Evolutionary conservation across 1,284 basidiomycete genomes (phyloP), one percentile per base, ranked within the genome.

Genomic region (Fomitopsis palustris): DNA sequence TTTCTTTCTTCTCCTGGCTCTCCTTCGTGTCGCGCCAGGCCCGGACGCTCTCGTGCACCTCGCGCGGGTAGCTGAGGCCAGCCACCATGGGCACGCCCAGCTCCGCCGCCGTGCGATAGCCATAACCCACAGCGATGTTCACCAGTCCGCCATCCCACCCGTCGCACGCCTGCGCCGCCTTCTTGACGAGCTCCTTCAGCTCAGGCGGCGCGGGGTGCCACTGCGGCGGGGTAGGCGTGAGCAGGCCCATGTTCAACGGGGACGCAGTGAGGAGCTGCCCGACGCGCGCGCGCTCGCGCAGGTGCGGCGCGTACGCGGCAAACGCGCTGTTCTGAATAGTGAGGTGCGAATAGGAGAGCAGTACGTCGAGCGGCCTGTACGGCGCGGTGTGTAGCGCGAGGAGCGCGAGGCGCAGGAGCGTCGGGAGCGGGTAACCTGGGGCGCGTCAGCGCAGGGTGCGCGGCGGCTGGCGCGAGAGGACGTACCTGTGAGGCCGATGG

Each of bases 201-300:
- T 71, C 74, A 5, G 73, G 67, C 4, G 88, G 80, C 3, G 92
- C 93, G 8, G 96, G 95, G 70, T 98, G 96, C 96, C 96, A 98
- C 0, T 72, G 55, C 0, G 93, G 92, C 2, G 85, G 81, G 0
- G 76, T 78, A 2, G 81, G 77, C 0, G 90, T 90, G 41, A 99
- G 81, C 1, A 98, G 82, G 0, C 93, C 93, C 96, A 98, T 98
- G 66, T 86, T 88, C 55, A 98, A 81, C 2, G 96, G 96, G 0
- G 94, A 95, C 4, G 95, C 96, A 35, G 90, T 84, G 52, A 96
- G 67, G 37, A 98, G 78, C 61, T 93, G 86, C 37, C 73, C 72
- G 16, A 95, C 81, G 54, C 82, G 75, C 0, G 92, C 92, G 27
- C 87, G 86, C 12, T 75, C 70, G 56, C 76, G 75, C 61, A 97